A percentile compares a stretch with the other conserved stretches of the same genome.
Conservation (phyloP, 306 rosid genomes). For the Acacia acuminata region DNA sequence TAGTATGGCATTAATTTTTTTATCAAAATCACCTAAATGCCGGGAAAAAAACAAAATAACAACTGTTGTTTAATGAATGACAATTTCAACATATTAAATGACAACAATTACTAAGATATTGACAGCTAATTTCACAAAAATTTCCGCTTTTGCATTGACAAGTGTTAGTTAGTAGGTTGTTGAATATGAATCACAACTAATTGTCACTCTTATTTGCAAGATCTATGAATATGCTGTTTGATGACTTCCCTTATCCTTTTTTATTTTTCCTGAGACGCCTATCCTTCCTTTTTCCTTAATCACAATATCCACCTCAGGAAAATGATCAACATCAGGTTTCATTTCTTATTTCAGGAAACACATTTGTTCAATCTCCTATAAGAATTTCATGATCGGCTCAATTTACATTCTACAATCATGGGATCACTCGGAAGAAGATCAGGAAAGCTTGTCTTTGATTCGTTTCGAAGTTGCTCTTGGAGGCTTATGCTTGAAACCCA, state of each 20-base stretch:
- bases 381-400: neutral
- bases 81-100: neutral
- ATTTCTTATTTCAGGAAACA: neutral
- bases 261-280: neutral
- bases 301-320: neutral
- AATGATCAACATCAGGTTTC: neutral
- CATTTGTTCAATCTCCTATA: neutral
- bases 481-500: slow-evolving; percentile 30
- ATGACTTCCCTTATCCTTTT: neutral
- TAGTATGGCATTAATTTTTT: too few relatives aligned
- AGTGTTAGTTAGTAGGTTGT: too few relatives aligned
- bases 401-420: neutral
- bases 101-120: neutral
- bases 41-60: too few relatives aligned
- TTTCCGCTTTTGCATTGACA: too few relatives aligned
- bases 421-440: neutral
- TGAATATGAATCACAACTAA: too few relatives aligned
- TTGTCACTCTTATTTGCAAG: neutral
- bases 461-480: slow-evolving; percentile 47
- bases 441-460: slow-evolving; percentile 43
- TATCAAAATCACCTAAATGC: too few relatives aligned
- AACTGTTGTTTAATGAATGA: too few relatives aligned
- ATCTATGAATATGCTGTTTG: neutral
- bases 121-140: neutral
- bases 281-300: neutral